These are phyloP conservation scores for Lentinula raphanica DNA, from an alignment of 768 basidiomycete species.

Conservation along the genomic window DNA sequence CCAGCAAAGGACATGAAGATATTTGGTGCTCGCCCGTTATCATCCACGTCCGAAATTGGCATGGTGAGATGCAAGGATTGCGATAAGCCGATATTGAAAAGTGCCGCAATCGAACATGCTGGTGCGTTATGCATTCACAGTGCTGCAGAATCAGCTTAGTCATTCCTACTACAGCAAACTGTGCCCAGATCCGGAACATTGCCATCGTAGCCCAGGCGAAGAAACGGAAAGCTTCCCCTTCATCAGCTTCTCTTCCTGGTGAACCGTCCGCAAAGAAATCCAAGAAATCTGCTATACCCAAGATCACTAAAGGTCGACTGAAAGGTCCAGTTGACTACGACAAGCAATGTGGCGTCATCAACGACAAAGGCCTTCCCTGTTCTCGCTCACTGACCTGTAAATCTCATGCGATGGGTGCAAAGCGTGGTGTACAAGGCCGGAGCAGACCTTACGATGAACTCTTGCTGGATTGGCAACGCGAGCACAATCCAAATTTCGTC, in stretches of 20 bases:
- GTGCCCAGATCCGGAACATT: slow-evolving; percentile 8
- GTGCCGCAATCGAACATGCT: slow-evolving; percentile 69
- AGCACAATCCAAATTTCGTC: slow-evolving; percentile 81
- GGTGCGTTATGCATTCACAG: slow-evolving; percentile 39
- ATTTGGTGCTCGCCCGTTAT: slow-evolving; percentile 74
- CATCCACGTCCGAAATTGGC: slow-evolving; percentile 52
- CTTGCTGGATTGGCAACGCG: slow-evolving; percentile 87
- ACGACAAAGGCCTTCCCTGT: slow-evolving; percentile 89
- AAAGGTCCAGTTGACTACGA: slow-evolving; percentile 89
- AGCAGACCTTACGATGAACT: slow-evolving; percentile 81
- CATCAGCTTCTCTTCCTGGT: slow-evolving; percentile 58
- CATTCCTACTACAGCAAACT: slow-evolving; percentile 2
- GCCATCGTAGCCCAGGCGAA: slow-evolving; percentile 26
- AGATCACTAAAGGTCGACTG: slow-evolving; percentile 71
- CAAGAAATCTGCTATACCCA: slow-evolving; percentile 63
- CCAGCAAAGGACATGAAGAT: slow-evolving; percentile 84
- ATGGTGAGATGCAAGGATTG: slow-evolving; percentile 78
- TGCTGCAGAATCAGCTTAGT: slow-evolving; percentile 9
- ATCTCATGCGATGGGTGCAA: slow-evolving; percentile 95
- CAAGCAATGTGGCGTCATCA: slow-evolving; percentile 94
- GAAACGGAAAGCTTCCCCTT: slow-evolving; percentile 81
- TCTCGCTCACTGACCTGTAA: slow-evolving; percentile 96
- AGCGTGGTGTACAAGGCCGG: slow-evolving; percentile 85
- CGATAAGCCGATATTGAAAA: slow-evolving; percentile 72
- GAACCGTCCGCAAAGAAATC: slow-evolving; percentile 42